Evolutionary conservation across 2,329 filamentous ascomycete genomes (phyloP).

Genomic region (Lecanicillium sp.): DNA sequence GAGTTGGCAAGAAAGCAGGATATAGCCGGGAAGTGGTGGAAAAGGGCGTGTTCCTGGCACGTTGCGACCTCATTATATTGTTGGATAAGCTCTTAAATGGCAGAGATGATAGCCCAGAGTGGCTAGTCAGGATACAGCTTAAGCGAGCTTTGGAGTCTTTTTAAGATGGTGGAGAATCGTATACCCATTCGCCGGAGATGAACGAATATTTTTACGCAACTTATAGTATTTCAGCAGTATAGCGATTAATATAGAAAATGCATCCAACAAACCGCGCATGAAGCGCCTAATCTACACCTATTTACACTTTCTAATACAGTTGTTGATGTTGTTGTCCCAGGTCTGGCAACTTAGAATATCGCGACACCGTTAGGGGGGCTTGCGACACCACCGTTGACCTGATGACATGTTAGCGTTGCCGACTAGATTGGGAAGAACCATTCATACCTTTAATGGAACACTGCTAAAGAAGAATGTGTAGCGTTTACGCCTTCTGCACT

Average conservation of each 20-base stretch:
- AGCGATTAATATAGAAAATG: too few relatives aligned
- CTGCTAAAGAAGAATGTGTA: slow-evolving; percentile 34
- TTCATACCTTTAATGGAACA: slow-evolving; percentile 23
- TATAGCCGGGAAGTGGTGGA: not conserved
- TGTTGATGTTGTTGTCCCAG: too few relatives aligned
- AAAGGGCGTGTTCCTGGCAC: not conserved
- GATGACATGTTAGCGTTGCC: not conserved
- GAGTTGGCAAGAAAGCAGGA: not conserved
- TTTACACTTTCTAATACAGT: too few relatives aligned
- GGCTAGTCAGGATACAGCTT: slow-evolving; percentile 4
- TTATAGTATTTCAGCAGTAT: too few relatives aligned
- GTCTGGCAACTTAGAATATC: slow-evolving; percentile 20
- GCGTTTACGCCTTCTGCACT: slow-evolving; percentile 21
- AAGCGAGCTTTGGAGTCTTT: slow-evolving; percentile 2
- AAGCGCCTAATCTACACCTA: too few relatives aligned
- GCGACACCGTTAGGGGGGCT: slow-evolving; percentile 30
- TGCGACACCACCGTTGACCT: slow-evolving; percentile 27
- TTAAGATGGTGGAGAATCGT: not conserved
- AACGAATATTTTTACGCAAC: too few relatives aligned
- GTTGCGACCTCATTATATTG: slow-evolving; percentile 2
- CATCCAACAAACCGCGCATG: too few relatives aligned
- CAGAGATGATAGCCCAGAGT: slow-evolving; percentile 4
- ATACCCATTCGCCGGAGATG: not conserved
- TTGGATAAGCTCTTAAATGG: slow-evolving; percentile 3
- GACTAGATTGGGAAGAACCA: not conserved